Conservation (phyloP, 208 protist genomes). For the Crithidia brevicula region DNA sequence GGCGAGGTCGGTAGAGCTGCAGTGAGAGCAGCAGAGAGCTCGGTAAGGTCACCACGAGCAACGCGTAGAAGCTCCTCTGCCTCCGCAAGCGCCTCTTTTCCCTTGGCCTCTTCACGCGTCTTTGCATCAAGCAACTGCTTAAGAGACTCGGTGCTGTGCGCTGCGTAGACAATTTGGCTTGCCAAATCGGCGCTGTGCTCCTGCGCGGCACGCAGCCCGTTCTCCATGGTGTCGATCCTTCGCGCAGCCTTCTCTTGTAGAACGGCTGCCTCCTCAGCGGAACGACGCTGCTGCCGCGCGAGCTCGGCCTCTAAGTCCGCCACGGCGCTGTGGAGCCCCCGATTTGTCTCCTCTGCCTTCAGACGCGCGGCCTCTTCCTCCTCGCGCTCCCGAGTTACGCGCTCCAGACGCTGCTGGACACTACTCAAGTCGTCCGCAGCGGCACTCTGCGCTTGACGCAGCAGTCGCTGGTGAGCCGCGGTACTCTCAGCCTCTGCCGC, state of each 20-base stretch:
- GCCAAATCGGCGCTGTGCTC: too few relatives aligned
- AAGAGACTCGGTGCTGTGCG: background rate
- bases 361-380: conserved; percentile 18
- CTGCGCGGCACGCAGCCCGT: conserved; percentile 1
- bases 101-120: background rate
- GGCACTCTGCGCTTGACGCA: conserved; percentile 15
- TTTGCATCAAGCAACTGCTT: background rate
- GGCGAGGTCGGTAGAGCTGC: background rate
- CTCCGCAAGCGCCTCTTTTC: background rate
- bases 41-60: background rate
- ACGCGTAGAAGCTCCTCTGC: conserved; percentile 5
- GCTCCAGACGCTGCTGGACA: conserved; percentile 15
- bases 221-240: conserved; percentile 4
- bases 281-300: conserved; percentile 4
- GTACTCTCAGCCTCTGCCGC: conserved; percentile 12
- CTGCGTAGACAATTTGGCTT: background rate
- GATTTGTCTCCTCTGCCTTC: background rate
- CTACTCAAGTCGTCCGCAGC: conserved; percentile 7
- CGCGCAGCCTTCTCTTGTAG: background rate
- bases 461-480: conserved; percentile 8
- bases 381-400: background rate
- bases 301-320: conserved; percentile 7
- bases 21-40: conserved; percentile 4
- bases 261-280: background rate
- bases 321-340: conserved; percentile 6